Percentiles rank a stretch among this genome's conserved stretches.
Conservation (phyloP, 2,329 filamentous ascomycete species). For the Fusarium tjaetaba region DNA sequence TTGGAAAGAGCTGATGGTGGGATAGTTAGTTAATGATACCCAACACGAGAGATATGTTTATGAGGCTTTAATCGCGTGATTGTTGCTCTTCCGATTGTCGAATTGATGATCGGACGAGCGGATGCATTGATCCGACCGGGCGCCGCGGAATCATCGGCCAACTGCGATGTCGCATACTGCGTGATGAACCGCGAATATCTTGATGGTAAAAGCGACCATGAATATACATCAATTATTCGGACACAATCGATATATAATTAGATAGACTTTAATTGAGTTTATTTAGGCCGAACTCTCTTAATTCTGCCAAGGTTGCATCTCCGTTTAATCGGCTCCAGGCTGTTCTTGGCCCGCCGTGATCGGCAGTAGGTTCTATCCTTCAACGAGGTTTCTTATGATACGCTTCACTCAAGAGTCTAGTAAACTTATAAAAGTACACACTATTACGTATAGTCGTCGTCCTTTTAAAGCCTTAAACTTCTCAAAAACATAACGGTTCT, state of each 20-base stretch:
- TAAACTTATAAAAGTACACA: too few species aligned
- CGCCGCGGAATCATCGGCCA: neutral
- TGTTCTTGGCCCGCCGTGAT: neutral
- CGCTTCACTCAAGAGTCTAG: fast-evolving
- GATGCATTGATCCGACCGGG: neutral
- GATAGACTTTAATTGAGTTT: neutral
- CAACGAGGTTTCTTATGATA: too few species aligned
- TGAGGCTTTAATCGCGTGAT: neutral
- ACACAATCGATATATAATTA: neutral
- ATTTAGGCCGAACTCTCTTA: neutral
- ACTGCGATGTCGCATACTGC: neutral
- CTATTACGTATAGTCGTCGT: fast-evolving
- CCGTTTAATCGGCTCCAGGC: neutral
- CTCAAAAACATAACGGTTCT: too few species aligned
- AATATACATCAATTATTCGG: neutral
- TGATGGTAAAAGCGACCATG: too few species aligned
- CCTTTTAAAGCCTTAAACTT: neutral
- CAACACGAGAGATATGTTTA: neutral
- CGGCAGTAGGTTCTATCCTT: fast-evolving
- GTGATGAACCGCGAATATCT: too few species aligned
- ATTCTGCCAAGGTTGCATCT: neutral
- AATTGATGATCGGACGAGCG: neutral
- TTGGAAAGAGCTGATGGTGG: neutral
- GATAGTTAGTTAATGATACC: constrained; percentile 16
- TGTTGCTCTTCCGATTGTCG: neutral